Base-by-base conservation (phyloP, 139 green algal genomes). In the Diplosphaera chodatii region DNA sequence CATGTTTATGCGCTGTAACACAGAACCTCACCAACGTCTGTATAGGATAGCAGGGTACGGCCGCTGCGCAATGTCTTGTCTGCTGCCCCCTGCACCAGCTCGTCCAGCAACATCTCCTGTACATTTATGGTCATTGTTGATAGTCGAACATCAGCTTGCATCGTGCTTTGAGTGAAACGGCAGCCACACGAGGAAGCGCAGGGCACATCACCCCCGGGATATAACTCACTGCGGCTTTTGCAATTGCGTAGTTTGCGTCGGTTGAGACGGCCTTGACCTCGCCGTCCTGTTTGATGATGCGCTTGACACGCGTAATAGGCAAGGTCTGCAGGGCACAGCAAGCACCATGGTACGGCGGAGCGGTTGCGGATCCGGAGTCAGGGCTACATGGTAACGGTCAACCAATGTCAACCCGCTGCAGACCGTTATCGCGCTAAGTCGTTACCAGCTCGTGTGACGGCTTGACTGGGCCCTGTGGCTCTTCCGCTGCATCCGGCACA, bases 221-320 rank as follows among this genome's bases (percentile, higher is more conserved):
- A n/a, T n/a, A n/a, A 18, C 25, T 34, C 67, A 76, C 71, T 64
- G 71, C 55, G 32, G 71, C 71, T 33, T 66, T 70, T 22, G 71
- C 71, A 32, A 69, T 66, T 13, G 48, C 71, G 70, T 71, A 76
- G 64, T 66, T 76, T 32, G 64, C 71, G 27, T 76, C 71, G 30
- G 27, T 63, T 31, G 71, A 69, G 6, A 76, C 48, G 48, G 71
- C 71, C 41, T 76, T 76, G 2, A 76, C 71, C 64, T 76, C 71
- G 8, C 59, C 64, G 29, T 76, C 71, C 32, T 64, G 40, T 37
- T 76, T 76, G 59, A 76, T 76, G 30, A 76, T 66, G 28, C 40
- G 37, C 41, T 76, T 76, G 29, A 76, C 56, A 6, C 71, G 66
- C 25, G 31, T 67, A 1, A 76, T 29, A 6, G 71, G 71, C 13